phyloP scores from a whole-genome alignment of 257 asterid species.

The Henckelia pumila region DNA sequence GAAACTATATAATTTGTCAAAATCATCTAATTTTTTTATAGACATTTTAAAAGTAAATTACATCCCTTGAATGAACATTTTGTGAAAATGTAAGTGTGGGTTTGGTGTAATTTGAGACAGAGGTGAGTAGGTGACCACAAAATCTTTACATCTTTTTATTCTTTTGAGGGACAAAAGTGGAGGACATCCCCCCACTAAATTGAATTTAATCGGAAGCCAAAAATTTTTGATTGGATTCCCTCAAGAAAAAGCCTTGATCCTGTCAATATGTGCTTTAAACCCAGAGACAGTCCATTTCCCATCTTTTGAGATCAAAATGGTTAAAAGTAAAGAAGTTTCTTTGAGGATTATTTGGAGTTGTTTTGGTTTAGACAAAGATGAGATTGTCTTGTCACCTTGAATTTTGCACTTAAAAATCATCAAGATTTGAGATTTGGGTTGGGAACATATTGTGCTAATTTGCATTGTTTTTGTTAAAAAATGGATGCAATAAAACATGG shows the following conservation, averaged over 20 bases:
- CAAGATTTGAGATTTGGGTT: no score
- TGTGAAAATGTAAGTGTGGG: not conserved
- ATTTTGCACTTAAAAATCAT: not conserved
- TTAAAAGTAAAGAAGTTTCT: conserved; percentile 8
- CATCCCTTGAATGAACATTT: not conserved
- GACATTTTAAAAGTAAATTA: conserved; percentile 22
- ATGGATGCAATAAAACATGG: no score
- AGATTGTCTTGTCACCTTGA: not conserved
- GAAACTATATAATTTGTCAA: not conserved
- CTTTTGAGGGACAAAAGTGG: conserved; percentile 37
- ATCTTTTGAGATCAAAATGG: conserved; percentile 24
- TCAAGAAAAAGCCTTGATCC: conserved; percentile 9
- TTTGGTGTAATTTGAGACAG: not conserved
- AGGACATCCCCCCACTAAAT: conserved; percentile 18
- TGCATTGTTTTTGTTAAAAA: no score
- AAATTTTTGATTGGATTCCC: not conserved
- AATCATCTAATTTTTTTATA: not conserved
- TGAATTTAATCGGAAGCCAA: conserved; percentile 12
- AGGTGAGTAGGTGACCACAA: not conserved
- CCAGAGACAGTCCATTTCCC: conserved; percentile 21
- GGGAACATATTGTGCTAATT: no score
- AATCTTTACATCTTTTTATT: conserved; percentile 26
- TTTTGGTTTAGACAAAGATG: not conserved
- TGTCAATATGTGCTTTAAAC: conserved; percentile 21
- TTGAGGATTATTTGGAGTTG: not conserved